Evolutionary conservation across 176 grass and related monocot genomes (phyloP), one percentile per base, ranked within the genome.

Genomic region (Lolium rigidum): DNA sequence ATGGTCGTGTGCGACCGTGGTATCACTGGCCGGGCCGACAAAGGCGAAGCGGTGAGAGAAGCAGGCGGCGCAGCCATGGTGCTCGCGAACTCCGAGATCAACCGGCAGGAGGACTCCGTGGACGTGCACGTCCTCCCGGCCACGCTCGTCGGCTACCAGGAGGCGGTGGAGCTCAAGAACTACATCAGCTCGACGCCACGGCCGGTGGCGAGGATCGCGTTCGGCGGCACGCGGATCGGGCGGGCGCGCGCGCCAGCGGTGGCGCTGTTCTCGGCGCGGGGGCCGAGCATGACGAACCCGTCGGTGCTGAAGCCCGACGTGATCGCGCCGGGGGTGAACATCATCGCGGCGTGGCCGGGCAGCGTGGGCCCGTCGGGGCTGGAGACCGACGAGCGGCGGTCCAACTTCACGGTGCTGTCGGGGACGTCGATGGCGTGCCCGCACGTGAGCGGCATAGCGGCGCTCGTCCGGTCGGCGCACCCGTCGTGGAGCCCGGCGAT

Each of bases 371-470:
- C 95, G 4, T 92, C 93, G 20, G 93, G 93, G 22, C 93, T 95
- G 4, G 89, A 83, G 10, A 70, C 52, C 18, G 95, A 98, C 65
- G 58, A 43, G 25, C 80, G 93, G 9, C 82, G 83, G 41, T 87
- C 93, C n/a, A 93, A 95, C 87, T 93, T 98, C 84, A 90, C 72
- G n/a, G 93, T 95, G 65, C 87, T 98, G 51, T 98, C 95, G 3
- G 95, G 95, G 49, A 95, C 95, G 1, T 98, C 95, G 17, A 98
- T 95, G 95, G 95, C 93, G 21, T 93, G 91, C 70, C 95, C 93
- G 1, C 93, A 95, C 50, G 95, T 95, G 48, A 92, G 93, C 76
- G 93, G 95, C 59, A 80, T 98, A 37, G 91, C 83, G 13, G 93
- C 95, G n/a, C 87, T 93, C n/a, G 52, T 98, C 67, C 69, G 52